phyloP scores from a whole-genome alignment of 208 protist genomes.

The Zelonia costaricensis region DNA sequence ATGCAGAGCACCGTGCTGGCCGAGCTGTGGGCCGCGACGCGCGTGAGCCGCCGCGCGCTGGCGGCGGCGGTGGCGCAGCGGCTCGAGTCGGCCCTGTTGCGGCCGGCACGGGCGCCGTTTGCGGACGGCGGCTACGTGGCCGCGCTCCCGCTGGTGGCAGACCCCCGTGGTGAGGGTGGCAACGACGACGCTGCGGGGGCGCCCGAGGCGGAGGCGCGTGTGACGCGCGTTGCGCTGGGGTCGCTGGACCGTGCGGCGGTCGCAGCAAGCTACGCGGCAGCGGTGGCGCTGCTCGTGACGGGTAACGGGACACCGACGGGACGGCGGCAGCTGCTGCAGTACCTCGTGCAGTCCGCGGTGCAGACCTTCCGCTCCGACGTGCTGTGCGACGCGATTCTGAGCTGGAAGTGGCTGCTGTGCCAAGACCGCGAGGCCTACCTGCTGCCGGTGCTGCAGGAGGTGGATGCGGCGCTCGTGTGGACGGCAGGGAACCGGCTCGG shows the following conservation, averaged over 20 bases:
- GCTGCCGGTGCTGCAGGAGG: conserved; percentile 50
- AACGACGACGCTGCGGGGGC: conserved; percentile 3
- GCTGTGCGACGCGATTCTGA: conserved; percentile 52
- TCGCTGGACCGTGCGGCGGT: conserved; percentile 20
- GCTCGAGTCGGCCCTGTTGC: conserved; percentile 20
- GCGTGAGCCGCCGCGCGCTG: conserved; percentile 20
- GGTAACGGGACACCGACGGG: conserved; percentile 30
- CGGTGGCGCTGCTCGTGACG: conserved; percentile 50
- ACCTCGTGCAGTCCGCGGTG: conserved; percentile 69
- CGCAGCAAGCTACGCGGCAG: conserved; percentile 39
- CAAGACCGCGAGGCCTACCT: conserved; percentile 47
- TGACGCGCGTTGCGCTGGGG: background rate
- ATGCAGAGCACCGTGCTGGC: conserved; percentile 40
- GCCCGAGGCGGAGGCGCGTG: conserved; percentile 5
- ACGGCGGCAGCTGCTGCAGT: conserved; percentile 51
- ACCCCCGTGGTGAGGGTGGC: background rate
- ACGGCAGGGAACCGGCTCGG: conserved; percentile 62
- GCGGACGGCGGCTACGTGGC: conserved; percentile 18
- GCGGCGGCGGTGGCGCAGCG: conserved; percentile 13
- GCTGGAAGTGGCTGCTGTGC: conserved; percentile 76
- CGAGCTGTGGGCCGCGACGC: conserved; percentile 37
- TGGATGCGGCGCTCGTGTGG: conserved; percentile 70
- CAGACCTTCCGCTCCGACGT: conserved; percentile 54
- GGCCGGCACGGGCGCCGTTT: conserved; percentile 21
- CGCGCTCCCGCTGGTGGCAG: background rate